Conservation (phyloP, 78 protist species). For the Anaeramoeba flamelloides region DNA sequence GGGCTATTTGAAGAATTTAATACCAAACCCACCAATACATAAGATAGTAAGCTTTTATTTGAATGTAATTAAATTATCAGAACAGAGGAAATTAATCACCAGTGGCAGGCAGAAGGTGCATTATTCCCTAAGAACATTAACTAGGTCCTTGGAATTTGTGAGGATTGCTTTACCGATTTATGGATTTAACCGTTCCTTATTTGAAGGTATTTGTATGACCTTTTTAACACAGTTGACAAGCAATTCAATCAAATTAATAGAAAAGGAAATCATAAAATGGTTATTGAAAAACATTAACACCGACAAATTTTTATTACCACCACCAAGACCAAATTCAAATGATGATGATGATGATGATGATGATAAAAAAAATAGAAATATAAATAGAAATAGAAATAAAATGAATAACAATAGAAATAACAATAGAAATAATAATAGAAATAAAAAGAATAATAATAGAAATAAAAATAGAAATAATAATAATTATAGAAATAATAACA, state of each 20-base stretch:
- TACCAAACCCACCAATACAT: neutral
- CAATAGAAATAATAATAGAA: too few relatives aligned
- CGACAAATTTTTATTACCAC: too few relatives aligned
- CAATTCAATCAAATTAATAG: neutral
- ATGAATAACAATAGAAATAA: too few relatives aligned
- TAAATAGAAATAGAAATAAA: too few relatives aligned
- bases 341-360: too few relatives aligned
- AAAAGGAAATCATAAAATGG: neutral
- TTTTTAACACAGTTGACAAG: constrained; percentile 1
- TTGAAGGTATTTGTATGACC: constrained; percentile 38
- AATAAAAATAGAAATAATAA: too few relatives aligned
- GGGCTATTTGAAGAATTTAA: constrained; percentile 15
- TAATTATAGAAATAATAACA: too few relatives aligned
- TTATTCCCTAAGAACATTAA: constrained; percentile 1
- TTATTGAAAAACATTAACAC: neutral
- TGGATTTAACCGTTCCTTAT: constrained; percentile 62
- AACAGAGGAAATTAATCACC: neutral
- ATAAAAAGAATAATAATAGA: too few relatives aligned
- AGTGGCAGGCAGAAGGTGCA: neutral
- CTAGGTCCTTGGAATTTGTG: constrained; percentile 15
- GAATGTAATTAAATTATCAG: neutral
- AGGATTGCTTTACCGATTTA: constrained; percentile 17
- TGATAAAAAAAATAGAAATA: too few relatives aligned
- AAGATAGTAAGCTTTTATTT: neutral
- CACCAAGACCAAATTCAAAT: too few relatives aligned